phyloP scores from a whole-genome alignment of 495 filamentous ascomycete species.

The Penicillium pulvis region DNA sequence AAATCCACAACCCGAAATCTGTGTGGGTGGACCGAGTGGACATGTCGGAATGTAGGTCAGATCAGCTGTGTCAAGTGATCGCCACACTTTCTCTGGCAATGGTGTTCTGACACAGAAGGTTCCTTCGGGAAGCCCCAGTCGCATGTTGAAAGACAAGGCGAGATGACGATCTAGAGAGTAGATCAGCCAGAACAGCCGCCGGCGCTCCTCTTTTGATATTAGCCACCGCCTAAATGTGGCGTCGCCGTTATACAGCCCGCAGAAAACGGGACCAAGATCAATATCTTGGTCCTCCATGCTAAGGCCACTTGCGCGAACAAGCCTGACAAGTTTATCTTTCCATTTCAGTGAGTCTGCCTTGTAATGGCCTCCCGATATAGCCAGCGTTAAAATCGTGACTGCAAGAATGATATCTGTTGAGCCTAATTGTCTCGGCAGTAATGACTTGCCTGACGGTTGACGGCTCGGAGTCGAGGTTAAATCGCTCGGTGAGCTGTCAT shows the following conservation, averaged over 20 bases:
- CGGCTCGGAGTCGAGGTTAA: constrained; percentile 9
- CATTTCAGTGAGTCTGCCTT: constrained; percentile 37
- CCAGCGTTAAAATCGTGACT: constrained; percentile 29
- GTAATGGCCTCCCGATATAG: constrained; percentile 35
- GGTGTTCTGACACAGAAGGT: constrained; percentile 43
- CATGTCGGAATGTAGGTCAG: constrained; percentile 26
- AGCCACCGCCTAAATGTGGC: constrained; percentile 20
- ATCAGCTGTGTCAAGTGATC: constrained; percentile 31
- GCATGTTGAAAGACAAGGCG: constrained; percentile 52
- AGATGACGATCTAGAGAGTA: constrained; percentile 54
- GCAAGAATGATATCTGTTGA: constrained; percentile 29
- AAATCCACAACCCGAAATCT: constrained; percentile 40
- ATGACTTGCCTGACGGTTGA: constrained; percentile 11
- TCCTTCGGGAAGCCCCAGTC: constrained; percentile 47
- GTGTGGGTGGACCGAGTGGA: constrained; percentile 28
- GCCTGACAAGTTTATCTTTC: constrained; percentile 32
- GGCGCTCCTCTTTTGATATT: constrained; percentile 44
- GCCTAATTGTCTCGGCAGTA: constrained; percentile 20
- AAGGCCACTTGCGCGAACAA: constrained; percentile 31
- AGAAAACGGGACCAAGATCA: constrained; percentile 22
- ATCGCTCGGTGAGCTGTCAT: constrained; percentile 8
- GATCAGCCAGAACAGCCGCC: constrained; percentile 53
- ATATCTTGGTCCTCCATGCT: constrained; percentile 30
- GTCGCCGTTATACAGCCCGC: constrained; percentile 23
- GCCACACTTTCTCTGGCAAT: constrained; percentile 35